Base-by-base conservation (phyloP, 148 eudicot species). In the Chenopodium album region DNA sequence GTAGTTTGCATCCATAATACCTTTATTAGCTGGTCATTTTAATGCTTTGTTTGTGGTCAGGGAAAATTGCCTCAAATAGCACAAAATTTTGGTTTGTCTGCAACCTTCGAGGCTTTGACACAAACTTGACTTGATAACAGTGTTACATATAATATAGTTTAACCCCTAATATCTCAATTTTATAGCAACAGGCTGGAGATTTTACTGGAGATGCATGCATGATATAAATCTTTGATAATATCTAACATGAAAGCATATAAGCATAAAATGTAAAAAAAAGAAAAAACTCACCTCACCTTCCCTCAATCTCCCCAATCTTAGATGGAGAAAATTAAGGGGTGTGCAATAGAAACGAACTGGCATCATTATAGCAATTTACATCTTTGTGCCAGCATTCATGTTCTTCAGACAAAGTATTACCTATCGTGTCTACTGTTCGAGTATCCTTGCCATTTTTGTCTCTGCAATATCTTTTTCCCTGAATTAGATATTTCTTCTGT, bases 301-400 rank as follows among this genome's bases (percentile, higher is more conserved):
- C 22, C 22, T 56, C 62, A 56, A 56, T 19, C 62, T 56, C 22
- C 22, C 62, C n/a, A 4, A 4, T 17, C 16, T 56, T 50, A 13
- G 62, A 56, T 56, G 5, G 62, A 56, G 62, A 56, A 56, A 56
- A 56, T 56, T 17, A 19, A 56, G 20, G 62, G 62, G 17, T 17
- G 62, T 4, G 22, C 22, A 56, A 14, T 4, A 56, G 62, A 56
- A 56, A 56, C 17, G 20, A 13, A 12, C 13, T 28, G 70, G 32
- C 28, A 9, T 66, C 12, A 11, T 28, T 66, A 9, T 66, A 4
- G 62, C 22, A 23, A 66, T 34, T 73, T 48, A 52, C 73, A 66
- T 75, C 73, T 20, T 47, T 75, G 28, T 34, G 71, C 65, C 37
- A 65, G 62, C 46, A 68, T 68, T 78, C 48, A 31, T 79, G 67